Conservation (phyloP, 176 grass and related monocot genomes). For the Hsuehochloa calcarea region DNA sequence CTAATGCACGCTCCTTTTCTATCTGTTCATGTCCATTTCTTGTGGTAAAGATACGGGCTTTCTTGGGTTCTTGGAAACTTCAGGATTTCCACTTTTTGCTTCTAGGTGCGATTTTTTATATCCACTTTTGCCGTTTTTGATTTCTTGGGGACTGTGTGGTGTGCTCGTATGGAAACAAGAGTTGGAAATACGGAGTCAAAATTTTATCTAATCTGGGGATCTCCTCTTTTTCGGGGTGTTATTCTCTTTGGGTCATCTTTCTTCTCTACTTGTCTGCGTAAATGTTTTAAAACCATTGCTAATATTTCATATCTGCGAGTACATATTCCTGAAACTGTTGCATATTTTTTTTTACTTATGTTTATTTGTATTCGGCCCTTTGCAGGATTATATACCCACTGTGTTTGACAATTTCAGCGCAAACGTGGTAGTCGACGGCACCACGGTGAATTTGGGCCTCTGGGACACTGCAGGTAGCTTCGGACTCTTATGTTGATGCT, state of each 20-base stretch:
- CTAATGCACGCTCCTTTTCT: not conserved
- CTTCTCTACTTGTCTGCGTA: not conserved
- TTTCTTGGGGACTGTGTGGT: not conserved
- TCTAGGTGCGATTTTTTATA: not conserved
- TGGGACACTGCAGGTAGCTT: constrained; percentile 85
- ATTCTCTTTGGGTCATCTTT: not conserved
- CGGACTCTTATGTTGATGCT: not conserved
- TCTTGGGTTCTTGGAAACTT: not conserved
- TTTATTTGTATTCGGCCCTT: not conserved
- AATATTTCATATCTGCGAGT: not conserved
- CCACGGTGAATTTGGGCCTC: constrained; percentile 87
- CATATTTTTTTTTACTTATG: not conserved
- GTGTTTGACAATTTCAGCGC: constrained; percentile 97
- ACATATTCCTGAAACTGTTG: not conserved
- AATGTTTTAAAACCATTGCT: not conserved
- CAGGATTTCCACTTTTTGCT: not conserved
- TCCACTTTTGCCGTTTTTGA: not conserved
- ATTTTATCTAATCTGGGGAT: not conserved
- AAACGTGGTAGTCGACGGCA: constrained; percentile 81
- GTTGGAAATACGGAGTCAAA: not conserved
- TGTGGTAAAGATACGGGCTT: not conserved
- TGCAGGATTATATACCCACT: constrained; percentile 85
- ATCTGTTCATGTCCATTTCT: not conserved
- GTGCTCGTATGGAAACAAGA: not conserved
- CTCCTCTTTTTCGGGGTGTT: not conserved